Evolutionary conservation across 1,284 basidiomycete genomes (phyloP).

Genomic region (Irpex lacteus): DNA sequence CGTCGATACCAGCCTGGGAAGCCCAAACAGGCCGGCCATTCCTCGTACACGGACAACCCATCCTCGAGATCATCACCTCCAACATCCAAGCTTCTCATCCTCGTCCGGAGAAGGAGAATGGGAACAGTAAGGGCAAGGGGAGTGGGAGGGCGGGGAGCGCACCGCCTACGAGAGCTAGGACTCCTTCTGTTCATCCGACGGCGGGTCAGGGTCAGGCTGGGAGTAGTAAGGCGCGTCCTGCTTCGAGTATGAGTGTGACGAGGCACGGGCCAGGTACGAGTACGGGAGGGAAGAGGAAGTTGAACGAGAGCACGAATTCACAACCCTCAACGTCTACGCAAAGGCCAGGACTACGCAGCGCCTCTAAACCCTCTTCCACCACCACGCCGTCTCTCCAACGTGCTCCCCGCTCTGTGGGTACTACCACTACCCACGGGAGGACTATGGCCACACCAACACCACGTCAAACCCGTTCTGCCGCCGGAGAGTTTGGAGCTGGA

Average conservation of each 20-base stretch:
- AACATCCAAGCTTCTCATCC: constrained; percentile 41
- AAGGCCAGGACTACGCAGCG: background rate
- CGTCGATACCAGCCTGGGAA: constrained; percentile 87
- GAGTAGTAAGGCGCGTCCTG: constrained; percentile 33
- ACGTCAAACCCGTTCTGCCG: background rate
- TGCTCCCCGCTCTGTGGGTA: background rate
- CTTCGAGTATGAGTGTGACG: background rate
- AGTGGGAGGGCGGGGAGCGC: constrained; percentile 36
- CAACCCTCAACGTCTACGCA: background rate
- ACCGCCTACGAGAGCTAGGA: constrained; percentile 58
- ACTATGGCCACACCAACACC: background rate
- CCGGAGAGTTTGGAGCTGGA: no score
- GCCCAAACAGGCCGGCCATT: constrained; percentile 74
- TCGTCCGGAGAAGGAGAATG: constrained; percentile 70
- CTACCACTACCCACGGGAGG: background rate
- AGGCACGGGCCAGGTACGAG: background rate
- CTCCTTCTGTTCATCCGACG: constrained; percentile 35
- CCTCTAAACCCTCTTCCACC: background rate
- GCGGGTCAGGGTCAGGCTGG: no score
- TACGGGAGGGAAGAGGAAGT: background rate
- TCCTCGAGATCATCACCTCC: constrained; percentile 68
- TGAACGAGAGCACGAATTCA: background rate
- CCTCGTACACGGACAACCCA: constrained; percentile 82
- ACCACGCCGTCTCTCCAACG: background rate
- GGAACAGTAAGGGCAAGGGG: constrained; percentile 34